Percentiles rank a stretch among this genome's conserved stretches.
phyloP scores from a whole-genome alignment of 805 yeast genomes.

The Ogataea saltuana region DNA sequence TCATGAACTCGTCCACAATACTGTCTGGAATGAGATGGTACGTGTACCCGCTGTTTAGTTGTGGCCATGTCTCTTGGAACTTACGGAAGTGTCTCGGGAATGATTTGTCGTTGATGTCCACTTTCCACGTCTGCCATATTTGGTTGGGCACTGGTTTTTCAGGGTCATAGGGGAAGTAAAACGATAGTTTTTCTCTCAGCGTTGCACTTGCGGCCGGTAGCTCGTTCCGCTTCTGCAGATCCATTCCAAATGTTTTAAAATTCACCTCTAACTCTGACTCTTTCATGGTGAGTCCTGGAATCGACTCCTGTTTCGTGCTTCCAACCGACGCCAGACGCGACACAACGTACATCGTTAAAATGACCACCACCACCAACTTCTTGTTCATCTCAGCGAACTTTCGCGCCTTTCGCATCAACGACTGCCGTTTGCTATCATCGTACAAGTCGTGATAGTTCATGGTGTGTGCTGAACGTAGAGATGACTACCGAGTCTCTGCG shows the following conservation, averaged over 20 bases:
- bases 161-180: slow-evolving; percentile 74
- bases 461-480: not conserved
- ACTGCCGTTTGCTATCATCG: slow-evolving; percentile 14
- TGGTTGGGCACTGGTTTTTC: slow-evolving; percentile 65
- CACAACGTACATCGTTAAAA: slow-evolving; percentile 11
- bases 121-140: slow-evolving; percentile 96
- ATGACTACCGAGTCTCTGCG: no score
- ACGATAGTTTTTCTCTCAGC: slow-evolving; percentile 61
- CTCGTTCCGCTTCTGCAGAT: slow-evolving; percentile 16
- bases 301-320: not conserved
- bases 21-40: slow-evolving; percentile 75
- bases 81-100: slow-evolving; percentile 56
- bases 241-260: slow-evolving; percentile 17
- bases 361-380: slow-evolving; percentile 10
- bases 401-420: not conserved
- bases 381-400: slow-evolving; percentile 8
- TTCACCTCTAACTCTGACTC: slow-evolving; percentile 18
- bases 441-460: slow-evolving; percentile 5
- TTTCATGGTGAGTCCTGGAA: not conserved
- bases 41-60: slow-evolving; percentile 58
- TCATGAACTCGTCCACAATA: slow-evolving; percentile 52
- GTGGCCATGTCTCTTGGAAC: slow-evolving; percentile 64
- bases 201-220: slow-evolving; percentile 22
- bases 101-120: slow-evolving; percentile 51
- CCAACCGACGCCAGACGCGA: slow-evolving; percentile 7